Base-by-base conservation (phyloP, 768 basidiomycete species). In the Tulasnella sp. region DNA sequence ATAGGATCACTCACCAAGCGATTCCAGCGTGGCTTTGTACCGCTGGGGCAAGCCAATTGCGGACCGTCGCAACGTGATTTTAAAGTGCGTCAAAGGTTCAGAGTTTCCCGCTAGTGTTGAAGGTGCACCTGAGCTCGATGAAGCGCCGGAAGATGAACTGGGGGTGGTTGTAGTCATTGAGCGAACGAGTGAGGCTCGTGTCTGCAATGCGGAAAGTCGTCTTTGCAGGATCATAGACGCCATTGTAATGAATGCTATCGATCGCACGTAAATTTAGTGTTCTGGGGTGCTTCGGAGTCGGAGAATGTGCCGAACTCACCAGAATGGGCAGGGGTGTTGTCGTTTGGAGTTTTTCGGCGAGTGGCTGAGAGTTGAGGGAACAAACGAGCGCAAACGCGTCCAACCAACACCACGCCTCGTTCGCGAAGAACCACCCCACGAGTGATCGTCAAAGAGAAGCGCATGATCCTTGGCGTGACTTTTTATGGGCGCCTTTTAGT, bases 41-140 rank as follows among this genome's bases (percentile, higher is more conserved):
- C 86, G 87, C 76, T 88, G 85, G 2, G 91, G 91, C 11, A 97
- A 88, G 0, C 93, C 91, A 78, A 96, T 96, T 70, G 90, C 91
- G 6, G 95, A 96, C 75, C 96, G 92, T 12, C 88, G 88, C 37
- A 96, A 90, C 25, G 95, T 97, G 80, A 98, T 91, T 85, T 92
- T 93, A 85, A 88, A 96, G 83, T 97, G 93, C 0, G 95, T 93
- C 7, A 64, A 64, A 64, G 58, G 58, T 64, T 64, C 58, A 34
- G 58, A 31, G 25, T 64, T 29, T 64, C 58, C 58, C 12, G 58
- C 15, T 64, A 34, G 6, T 14, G 58, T 64, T 15, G 58, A 64
- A 29, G 58, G 58, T 25, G 29, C 29, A 5, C 25, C 58, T 34
- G 58, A 64, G 58, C 25, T 34, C 1, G 58, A 64, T 1, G 58